A percentile compares a stretch with the other conserved stretches of the same genome.
These are phyloP conservation scores for Pulveroboletus sp. DNA, from an alignment of 768 basidiomycete genomes.

Conservation along the genomic window DNA sequence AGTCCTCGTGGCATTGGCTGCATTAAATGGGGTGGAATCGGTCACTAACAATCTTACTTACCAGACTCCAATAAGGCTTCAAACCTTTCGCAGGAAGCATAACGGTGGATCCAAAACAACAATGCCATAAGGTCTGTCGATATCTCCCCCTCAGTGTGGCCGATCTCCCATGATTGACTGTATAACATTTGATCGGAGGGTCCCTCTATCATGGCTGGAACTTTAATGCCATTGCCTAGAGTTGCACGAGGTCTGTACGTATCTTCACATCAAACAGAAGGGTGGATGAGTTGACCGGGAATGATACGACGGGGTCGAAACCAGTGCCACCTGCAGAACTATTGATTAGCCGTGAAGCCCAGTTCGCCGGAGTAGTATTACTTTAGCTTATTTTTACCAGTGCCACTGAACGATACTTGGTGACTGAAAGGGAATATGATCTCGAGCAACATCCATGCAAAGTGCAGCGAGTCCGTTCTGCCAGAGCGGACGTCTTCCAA, in stretches of 20 bases:
- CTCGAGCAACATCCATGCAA: background rate
- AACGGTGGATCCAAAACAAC: too few species aligned
- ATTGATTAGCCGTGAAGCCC: background rate
- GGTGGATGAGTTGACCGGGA: background rate
- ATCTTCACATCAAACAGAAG: background rate
- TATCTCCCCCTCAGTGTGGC: too few species aligned
- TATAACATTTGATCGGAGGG: too few species aligned
- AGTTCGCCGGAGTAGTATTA: background rate
- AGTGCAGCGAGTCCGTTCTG: background rate
- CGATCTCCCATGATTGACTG: too few species aligned
- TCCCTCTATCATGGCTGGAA: background rate
- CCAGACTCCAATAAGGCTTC: too few species aligned
- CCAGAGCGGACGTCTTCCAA: background rate
- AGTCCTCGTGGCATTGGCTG: too few species aligned
- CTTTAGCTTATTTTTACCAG: background rate
- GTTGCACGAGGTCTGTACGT: background rate
- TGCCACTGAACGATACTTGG: conserved; percentile 1
- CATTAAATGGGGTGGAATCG: too few species aligned
- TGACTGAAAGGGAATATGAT: background rate
- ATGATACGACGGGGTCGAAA: conserved; percentile 1
- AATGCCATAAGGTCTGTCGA: too few species aligned
- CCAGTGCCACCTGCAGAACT: background rate
- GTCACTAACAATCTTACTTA: too few species aligned
- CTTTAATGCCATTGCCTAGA: background rate
- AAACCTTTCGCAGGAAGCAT: too few species aligned